Percentiles rank a stretch among this genome's conserved stretches.
Conservation (phyloP, 768 basidiomycete genomes). For the Kwoniella newhampshirensis region DNA sequence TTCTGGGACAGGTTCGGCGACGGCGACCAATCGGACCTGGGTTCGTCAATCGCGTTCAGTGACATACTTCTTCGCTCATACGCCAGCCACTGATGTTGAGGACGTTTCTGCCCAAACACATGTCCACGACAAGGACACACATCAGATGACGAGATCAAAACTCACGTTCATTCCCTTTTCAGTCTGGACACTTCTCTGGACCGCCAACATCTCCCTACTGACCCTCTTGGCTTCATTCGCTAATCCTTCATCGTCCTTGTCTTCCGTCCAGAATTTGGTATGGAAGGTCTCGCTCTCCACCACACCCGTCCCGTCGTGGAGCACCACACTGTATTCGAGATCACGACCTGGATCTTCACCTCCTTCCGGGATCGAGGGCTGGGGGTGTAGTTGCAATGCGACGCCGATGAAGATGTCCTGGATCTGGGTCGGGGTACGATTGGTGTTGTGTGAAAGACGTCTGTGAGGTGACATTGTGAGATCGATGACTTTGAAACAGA, state of each 20-base stretch:
- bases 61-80: too few relatives aligned
- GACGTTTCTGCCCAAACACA: too few relatives aligned
- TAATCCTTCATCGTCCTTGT: constrained; percentile 15
- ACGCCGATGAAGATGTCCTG: constrained; percentile 45
- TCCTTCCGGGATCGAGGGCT: not conserved
- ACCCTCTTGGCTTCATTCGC: constrained; percentile 24
- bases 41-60: too few relatives aligned
- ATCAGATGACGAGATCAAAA: not conserved
- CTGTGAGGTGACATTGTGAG: constrained; percentile 34
- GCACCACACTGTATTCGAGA: constrained; percentile 35
- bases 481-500: too few relatives aligned
- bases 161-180: constrained; percentile 43
- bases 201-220: constrained; percentile 18
- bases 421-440: constrained; percentile 28
- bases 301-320: constrained; percentile 48
- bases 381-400: constrained; percentile 21
- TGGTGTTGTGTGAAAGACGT: constrained; percentile 19
- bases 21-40: constrained; percentile 36
- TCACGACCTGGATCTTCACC: constrained; percentile 16
- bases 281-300: constrained; percentile 37
- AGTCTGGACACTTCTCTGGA: constrained; percentile 25
- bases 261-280: constrained; percentile 5
- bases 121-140: too few relatives aligned
- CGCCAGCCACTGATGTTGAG: too few relatives aligned
- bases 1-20: constrained; percentile 41